Evolutionary conservation across 495 filamentous ascomycete species (phyloP).

Genomic region (Pyrenopolyporus hunteri): DNA sequence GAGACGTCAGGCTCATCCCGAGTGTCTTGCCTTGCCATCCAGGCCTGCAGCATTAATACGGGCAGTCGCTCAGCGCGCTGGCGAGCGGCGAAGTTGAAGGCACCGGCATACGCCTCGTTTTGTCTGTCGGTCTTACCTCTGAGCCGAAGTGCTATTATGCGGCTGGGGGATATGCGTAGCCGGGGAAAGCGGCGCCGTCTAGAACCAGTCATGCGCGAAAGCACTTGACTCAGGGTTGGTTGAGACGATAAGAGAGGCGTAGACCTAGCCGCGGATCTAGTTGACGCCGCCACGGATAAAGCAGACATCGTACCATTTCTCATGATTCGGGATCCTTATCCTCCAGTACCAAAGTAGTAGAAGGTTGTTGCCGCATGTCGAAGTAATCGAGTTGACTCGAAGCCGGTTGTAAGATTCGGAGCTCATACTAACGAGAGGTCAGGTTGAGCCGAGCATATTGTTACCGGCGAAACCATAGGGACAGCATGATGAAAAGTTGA

Average conservation of each 20-base stretch:
- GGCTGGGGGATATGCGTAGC: slow-evolving; percentile 27
- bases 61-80: slow-evolving; percentile 40
- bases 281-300: not conserved
- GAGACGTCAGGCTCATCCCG: slow-evolving; percentile 14
- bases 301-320: slow-evolving; percentile 16
- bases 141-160: slow-evolving; percentile 31
- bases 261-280: not conserved
- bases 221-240: slow-evolving; percentile 13
- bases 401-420: too few species aligned
- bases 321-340: too few species aligned
- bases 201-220: slow-evolving; percentile 30
- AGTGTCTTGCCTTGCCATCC: slow-evolving; percentile 41
- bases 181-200: slow-evolving; percentile 20
- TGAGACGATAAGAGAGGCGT: slow-evolving; percentile 10
- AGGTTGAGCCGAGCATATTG: too few species aligned
- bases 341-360: too few species aligned
- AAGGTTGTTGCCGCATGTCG: too few species aligned
- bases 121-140: slow-evolving; percentile 18
- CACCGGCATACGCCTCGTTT: slow-evolving; percentile 19
- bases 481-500: too few species aligned
- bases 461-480: too few species aligned
- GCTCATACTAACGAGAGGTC: too few species aligned
- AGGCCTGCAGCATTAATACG: slow-evolving; percentile 41
- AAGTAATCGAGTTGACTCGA: too few species aligned
- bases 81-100: slow-evolving; percentile 15